A percentile compares a stretch with the other conserved stretches of the same genome.
Evolutionary conservation across 208 protist species (phyloP).

Genomic region (Leptomonas seymouri): DNA sequence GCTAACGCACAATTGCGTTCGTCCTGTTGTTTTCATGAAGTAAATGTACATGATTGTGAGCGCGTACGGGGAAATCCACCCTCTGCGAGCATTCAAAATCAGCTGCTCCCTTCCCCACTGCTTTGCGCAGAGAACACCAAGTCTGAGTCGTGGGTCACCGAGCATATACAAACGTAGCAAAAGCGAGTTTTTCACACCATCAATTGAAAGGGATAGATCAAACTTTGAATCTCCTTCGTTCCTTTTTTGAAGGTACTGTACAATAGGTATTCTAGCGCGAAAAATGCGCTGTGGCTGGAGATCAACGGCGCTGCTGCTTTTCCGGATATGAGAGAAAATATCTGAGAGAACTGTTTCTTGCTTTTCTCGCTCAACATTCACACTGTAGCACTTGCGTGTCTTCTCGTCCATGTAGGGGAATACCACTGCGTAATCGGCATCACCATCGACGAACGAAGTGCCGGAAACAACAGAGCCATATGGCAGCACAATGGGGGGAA

Average conservation of each 20-base stretch:
- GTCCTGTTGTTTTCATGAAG: conserved; percentile 53
- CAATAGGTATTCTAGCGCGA: conserved; percentile 71
- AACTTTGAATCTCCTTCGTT: conserved; percentile 35
- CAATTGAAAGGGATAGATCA: conserved; percentile 78
- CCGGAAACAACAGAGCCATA: conserved; percentile 79
- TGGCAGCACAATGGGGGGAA: conserved; percentile 52
- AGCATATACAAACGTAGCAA: conserved; percentile 74
- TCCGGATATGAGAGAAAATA: conserved; percentile 48
- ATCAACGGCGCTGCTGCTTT: conserved; percentile 3
- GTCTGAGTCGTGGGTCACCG: conserved; percentile 52
- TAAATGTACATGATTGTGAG: conserved; percentile 85
- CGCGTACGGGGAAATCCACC: conserved; percentile 87
- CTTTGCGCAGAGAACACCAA: conserved; percentile 60
- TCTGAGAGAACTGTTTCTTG: conserved; percentile 56
- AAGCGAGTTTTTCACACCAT: conserved; percentile 73
- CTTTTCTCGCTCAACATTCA: conserved; percentile 38
- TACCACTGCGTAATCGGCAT: conserved; percentile 73
- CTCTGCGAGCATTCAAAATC: conserved; percentile 71
- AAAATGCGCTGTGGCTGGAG: conserved; percentile 77
- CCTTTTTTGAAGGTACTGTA: conserved; percentile 37
- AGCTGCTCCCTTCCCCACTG: conserved; percentile 65
- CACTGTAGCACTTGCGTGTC: conserved; percentile 8
- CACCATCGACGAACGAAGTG: conserved; percentile 70
- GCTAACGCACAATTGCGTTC: conserved; percentile 30
- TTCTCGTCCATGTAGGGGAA: conserved; percentile 35